Base-by-base conservation (phyloP, 345 rosid genomes). In the Stellera chamaejasme region DNA sequence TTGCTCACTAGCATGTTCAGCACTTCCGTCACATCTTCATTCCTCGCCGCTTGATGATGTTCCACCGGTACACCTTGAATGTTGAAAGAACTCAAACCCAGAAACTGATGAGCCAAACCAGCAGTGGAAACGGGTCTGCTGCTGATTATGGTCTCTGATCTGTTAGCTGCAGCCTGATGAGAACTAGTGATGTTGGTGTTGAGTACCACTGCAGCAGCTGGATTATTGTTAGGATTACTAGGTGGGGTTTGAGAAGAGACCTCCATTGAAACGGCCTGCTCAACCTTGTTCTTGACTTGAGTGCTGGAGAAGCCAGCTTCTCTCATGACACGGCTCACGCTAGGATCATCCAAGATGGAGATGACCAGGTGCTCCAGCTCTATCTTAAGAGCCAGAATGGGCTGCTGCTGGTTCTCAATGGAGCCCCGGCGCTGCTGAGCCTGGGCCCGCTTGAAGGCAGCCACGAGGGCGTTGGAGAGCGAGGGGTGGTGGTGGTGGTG, bases 371-470 rank as follows among this genome's bases (percentile, higher is more conserved):
- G 88, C 63, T 85, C 84, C 11, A 76, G 48, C 73, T 85, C 93
- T 36, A 85, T 80, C 59, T 85, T 85, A 50, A 85, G 58, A 59
- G 88, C 93, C 54, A 85, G 61, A 54, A 82, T 80, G 4, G 93
- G 88, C 44, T 82, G 93, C 46, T 85, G 93, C 76, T 85, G 93
- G 79, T 77, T 85, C 55, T 85, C 88, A 3, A 74, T 68, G 13
- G 93, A 78, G 53, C 93, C 93, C 2, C 93, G 75, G 45, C 93
- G 78, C 60, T 85, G 93, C 71, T 85, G 82, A 55, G 93, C 88
- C 68, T 85, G 93, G 11, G 93, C 93, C 0, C 88, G 79, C 72
- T 85, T 85, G 65, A 82, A 79, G 60, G 88, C 93, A 0, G 93
- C 93, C 14, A 85, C 84, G 47, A 85, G 70, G 42, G 93, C 88